Base-by-base conservation (phyloP, 2,329 filamentous ascomycete species). In the Teratosphaeria zuluensis region DNA sequence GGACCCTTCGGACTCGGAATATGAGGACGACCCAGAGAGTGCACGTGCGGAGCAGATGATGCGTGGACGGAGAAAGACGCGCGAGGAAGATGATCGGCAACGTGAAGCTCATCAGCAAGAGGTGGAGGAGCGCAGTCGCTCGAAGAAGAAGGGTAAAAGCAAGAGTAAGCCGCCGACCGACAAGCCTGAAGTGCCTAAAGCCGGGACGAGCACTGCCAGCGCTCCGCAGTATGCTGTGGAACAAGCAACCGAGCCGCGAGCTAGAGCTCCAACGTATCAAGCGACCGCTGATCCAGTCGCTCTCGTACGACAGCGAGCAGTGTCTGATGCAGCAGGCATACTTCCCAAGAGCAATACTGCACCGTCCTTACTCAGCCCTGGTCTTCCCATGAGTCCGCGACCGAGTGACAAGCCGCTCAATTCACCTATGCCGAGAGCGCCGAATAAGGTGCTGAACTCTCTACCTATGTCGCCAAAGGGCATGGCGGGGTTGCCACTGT, bases 61-160 rank as follows among this genome's bases (percentile, higher is more conserved):
- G 56, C 82, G 92, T 62, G 92, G 91, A 8, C 83, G 91, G 60
- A 81, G 90, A 65, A 90, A 88, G 72, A 96, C 91, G 2, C 83
- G 92, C 56, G 90, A 92, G 71, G 90, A 96, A 62, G 92, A 96
- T 67, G 90, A 96, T 65, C 81, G 81, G 57, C 83, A 90, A 57
- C 84, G 92, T 54, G 89, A 92, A 69, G 78, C 84, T 14, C 72
- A 85, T n/a, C 84, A 82, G 1, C 81, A 84, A 68, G 68, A 71
- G 57, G 83, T 86, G 12, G 86, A 90, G 68, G 79, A 81, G 31
- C 81, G 87, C 59, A 91, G 88, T 72, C 75, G 83, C 32, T 92
- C 89, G 0, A 89, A 88, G 71, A 90, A 88, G 78, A 86, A 80
- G 71, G 85, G 81, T 69, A 78, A 78, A 65, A 80, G 77, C 64